Evolutionary conservation across 1,139 yeast species (phyloP).

Genomic region (Lodderomyces beijingensis): DNA sequence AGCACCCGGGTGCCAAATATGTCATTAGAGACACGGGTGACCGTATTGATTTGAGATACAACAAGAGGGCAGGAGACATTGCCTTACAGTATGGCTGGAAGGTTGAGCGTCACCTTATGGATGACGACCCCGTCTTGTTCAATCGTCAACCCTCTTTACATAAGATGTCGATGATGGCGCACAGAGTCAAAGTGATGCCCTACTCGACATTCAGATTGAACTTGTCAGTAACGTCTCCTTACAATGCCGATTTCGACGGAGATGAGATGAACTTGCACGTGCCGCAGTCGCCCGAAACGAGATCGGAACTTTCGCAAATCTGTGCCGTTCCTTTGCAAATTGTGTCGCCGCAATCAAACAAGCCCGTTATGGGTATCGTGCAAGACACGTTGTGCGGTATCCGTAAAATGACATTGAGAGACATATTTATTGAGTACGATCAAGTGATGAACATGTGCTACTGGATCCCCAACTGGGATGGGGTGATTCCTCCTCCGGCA

Average conservation of each 20-base stretch:
- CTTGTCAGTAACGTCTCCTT: slow-evolving; percentile 95
- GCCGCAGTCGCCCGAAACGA: slow-evolving; percentile 96
- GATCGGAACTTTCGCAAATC: slow-evolving; percentile 91
- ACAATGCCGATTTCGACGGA: slow-evolving; percentile 99
- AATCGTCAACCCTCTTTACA: slow-evolving; percentile 99
- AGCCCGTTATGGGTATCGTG: slow-evolving; percentile 99
- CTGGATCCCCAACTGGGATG: slow-evolving; percentile 99
- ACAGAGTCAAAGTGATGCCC: slow-evolving; percentile 97
- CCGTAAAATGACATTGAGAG: slow-evolving; percentile 91
- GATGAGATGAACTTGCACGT: slow-evolving; percentile 99
- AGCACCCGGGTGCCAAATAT: slow-evolving; percentile 99
- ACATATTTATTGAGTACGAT: slow-evolving; percentile 81
- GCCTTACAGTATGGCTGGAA: slow-evolving; percentile 98
- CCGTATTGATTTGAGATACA: slow-evolving; percentile 93
- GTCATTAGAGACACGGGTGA: slow-evolving; percentile 98
- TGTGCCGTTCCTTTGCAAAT: slow-evolving; percentile 97
- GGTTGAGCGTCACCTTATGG: slow-evolving; percentile 97
- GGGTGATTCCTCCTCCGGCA: slow-evolving; percentile 96
- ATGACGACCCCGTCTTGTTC: slow-evolving; percentile 93
- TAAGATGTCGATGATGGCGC: slow-evolving; percentile 99
- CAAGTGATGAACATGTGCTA: slow-evolving; percentile 94
- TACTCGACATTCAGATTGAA: slow-evolving; percentile 96
- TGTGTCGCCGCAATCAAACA: slow-evolving; percentile 96
- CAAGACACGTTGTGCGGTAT: slow-evolving; percentile 98
- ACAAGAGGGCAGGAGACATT: slow-evolving; percentile 97